Conservation (phyloP, 2,329 filamentous ascomycete genomes). For the Keithomyces neogunnii region DNA sequence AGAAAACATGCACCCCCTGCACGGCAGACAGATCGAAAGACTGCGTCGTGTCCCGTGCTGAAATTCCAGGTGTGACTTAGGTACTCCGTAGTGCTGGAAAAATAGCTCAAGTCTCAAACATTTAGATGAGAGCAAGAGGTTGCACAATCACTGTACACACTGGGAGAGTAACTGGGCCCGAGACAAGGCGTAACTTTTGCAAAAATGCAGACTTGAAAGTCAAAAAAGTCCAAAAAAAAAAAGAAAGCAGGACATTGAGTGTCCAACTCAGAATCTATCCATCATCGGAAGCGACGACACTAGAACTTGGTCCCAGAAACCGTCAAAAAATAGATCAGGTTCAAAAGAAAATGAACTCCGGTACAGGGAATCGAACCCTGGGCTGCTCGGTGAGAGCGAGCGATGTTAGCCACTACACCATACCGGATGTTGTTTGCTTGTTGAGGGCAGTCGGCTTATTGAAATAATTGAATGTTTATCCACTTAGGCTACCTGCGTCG, state of each 20-base stretch:
- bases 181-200: too few species aligned
- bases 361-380: slow-evolving; percentile 28
- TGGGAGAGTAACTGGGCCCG: not conserved
- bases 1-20: too few species aligned
- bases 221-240: not conserved
- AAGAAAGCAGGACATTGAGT: too few species aligned
- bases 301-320: not conserved
- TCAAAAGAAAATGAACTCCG: slow-evolving; percentile 13
- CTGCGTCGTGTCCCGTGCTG: too few species aligned
- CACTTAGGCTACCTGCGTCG: not conserved
- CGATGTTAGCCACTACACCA: slow-evolving; percentile 29
- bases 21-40: too few species aligned
- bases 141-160: not conserved
- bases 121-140: not conserved
- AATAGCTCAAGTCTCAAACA: not conserved
- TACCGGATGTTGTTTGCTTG: slow-evolving; percentile 16
- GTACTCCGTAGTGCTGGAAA: too few species aligned
- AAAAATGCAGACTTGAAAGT: not conserved
- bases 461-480: not conserved
- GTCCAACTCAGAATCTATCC: too few species aligned
- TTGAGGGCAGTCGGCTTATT: not conserved
- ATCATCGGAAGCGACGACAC: not conserved
- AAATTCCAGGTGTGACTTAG: too few species aligned
- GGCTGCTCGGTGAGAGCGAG: slow-evolving; percentile 28
- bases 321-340: not conserved